These are phyloP conservation scores for Lenzites betulinus DNA, from an alignment of 768 basidiomycete species.

Conservation along the genomic window DNA sequence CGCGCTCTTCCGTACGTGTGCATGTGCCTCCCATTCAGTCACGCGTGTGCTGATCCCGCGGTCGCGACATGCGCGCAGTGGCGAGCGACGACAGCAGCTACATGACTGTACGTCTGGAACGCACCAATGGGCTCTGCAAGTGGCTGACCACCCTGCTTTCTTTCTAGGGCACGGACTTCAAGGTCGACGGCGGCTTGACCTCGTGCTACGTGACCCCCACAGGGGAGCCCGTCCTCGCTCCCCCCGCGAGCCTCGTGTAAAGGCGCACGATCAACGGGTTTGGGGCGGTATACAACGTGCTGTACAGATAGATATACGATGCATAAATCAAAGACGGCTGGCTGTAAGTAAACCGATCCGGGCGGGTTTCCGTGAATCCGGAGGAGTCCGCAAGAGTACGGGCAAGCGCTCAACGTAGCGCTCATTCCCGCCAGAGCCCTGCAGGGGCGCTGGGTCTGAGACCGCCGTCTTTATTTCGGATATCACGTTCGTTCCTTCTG, in stretches of 20 bases:
- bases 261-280: background rate
- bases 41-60: conserved; percentile 1
- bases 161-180: conserved; percentile 82
- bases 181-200: conserved; percentile 92
- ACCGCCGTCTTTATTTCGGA: no score
- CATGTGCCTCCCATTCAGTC: background rate
- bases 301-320: conserved; percentile 7
- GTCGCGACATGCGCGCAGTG: conserved; percentile 43
- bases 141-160: background rate
- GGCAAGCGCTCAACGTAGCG: no score
- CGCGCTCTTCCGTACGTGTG: conserved; percentile 83
- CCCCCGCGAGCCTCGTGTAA: conserved; percentile 66
- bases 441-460: no score
- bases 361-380: no score
- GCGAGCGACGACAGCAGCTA: conserved; percentile 97
- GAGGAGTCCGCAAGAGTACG: no score
- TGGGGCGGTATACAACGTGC: background rate
- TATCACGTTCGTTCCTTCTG: no score
- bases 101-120: conserved; percentile 68
- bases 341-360: no score
- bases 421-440: no score
- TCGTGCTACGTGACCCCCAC: conserved; percentile 90
- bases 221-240: conserved; percentile 71
- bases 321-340: background rate
- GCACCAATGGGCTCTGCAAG: conserved; percentile 1